Evolutionary conservation across 352 stramenopile genomes (phyloP).

Genomic region (Phytophthora litchii): DNA sequence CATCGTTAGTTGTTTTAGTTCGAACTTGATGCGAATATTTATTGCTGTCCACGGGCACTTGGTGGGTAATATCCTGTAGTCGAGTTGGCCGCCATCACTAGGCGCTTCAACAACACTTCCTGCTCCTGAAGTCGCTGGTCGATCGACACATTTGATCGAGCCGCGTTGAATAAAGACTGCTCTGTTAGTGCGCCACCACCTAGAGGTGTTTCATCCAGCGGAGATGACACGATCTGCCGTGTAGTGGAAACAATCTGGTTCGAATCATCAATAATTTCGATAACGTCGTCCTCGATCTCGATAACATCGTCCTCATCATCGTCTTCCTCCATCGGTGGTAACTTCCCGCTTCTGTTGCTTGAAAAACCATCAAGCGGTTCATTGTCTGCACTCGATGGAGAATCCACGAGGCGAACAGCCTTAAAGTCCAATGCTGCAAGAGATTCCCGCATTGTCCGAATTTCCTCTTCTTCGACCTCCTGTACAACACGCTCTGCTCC

Average conservation of each 20-base stretch:
- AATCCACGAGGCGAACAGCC: constrained; percentile 23
- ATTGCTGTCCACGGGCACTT: constrained; percentile 25
- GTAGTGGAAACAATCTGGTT: constrained; percentile 30
- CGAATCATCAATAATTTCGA: constrained; percentile 27
- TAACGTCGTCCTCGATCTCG: constrained; percentile 27
- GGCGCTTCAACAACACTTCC: constrained; percentile 35
- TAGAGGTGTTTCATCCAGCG: constrained; percentile 25
- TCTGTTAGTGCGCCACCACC: constrained; percentile 15
- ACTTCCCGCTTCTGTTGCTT: constrained; percentile 22
- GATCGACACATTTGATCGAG: constrained; percentile 31
- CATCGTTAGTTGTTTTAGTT: constrained; percentile 34
- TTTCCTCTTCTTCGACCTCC: constrained; percentile 39
- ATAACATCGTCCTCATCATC: constrained; percentile 23
- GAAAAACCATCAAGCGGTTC: constrained; percentile 15
- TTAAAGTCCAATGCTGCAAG: constrained; percentile 39
- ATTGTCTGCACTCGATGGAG: constrained; percentile 13
- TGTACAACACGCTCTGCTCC: constrained; percentile 41
- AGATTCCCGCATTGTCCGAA: constrained; percentile 39
- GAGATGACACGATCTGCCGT: constrained; percentile 42
- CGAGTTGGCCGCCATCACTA: constrained; percentile 45
- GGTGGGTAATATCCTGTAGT: constrained; percentile 35
- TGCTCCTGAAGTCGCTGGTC: constrained; percentile 46
- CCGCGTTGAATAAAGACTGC: constrained; percentile 29
- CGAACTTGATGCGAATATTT: constrained; percentile 13
- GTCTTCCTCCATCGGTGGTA: constrained; percentile 36